Evolutionary conservation across 768 basidiomycete genomes (phyloP), one percentile per base, ranked within the genome.

Genomic region (Phaffia australis): DNA sequence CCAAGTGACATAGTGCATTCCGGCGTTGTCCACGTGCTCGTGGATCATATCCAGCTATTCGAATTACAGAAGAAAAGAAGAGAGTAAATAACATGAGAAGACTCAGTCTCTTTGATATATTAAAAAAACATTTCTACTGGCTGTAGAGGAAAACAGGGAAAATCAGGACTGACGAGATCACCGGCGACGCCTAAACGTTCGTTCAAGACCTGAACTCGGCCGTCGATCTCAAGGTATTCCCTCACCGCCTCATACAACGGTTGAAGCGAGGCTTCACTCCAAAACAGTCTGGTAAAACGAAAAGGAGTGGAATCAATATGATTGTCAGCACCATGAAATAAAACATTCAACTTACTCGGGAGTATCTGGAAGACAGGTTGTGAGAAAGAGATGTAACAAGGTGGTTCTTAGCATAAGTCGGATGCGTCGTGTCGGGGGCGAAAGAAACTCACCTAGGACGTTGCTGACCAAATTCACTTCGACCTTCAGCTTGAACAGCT

Each of bases 391-490:
- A 46, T 48, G 29, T 15, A 29, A 7, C 15, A 61, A n/a, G 46
- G 23, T 7, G 18, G 56, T 19, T 19, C 56, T 19, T 25, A 42
- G 35, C 56, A 3, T 35, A 30, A 16, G 35, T 21, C 49, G 5
- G 25, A 15, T 1, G 47, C 18, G n/a, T 5, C 11, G 11, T 42
- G 11, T 42, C 11, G 62, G 2, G 2, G 4, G n/a, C 11, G 46
- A 52, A 47, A 0, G 18, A 27, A 11, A 74, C 76, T 68, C 63
- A 76, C 76, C 76, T 1, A 97, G 81, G 35, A 97, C 89, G 72
- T 93, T 94, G 27, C 87, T 88, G 14, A 92, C 89, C 0, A 97
- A 79, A 72, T 93, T 94, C 30, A 95, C 85, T 70, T 94, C 90
- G 57, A 89, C 82, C 5, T 91, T 82, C 11, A 95, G 79, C 73